Conservation (phyloP, 495 filamentous ascomycete genomes). For the Hypoxylon fragiforme region DNA sequence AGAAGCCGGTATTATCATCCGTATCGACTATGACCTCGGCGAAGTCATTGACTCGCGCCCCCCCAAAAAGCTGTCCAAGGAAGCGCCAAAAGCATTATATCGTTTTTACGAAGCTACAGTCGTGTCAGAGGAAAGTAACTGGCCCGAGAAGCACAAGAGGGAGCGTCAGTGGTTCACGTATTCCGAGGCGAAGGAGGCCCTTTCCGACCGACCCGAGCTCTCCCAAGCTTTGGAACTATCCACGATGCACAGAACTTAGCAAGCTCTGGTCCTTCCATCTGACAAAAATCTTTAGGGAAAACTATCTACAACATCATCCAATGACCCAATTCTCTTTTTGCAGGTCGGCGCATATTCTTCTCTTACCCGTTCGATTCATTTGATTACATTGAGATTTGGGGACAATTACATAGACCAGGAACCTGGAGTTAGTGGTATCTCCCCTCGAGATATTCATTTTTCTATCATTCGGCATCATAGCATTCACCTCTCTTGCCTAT, state of each 20-base stretch:
- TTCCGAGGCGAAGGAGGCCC: slow-evolving; percentile 72
- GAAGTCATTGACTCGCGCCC: slow-evolving; percentile 77
- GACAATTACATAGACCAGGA: slow-evolving; percentile 38
- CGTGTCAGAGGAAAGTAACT: slow-evolving; percentile 76
- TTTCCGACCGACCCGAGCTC: slow-evolving; percentile 82
- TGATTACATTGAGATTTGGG: slow-evolving; percentile 14
- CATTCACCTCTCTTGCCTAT: slow-evolving; percentile 12
- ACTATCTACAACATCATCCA: background rate
- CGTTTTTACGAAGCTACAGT: slow-evolving; percentile 89
- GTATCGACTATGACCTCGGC: slow-evolving; percentile 79
- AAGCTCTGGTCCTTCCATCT: slow-evolving; percentile 1
- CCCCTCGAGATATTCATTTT: slow-evolving; percentile 25
- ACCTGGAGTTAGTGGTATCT: slow-evolving; percentile 37
- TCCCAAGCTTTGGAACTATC: slow-evolving; percentile 83
- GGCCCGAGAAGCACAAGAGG: slow-evolving; percentile 94
- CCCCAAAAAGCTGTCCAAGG: slow-evolving; percentile 59
- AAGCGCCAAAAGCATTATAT: slow-evolving; percentile 76
- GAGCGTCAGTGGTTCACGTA: slow-evolving; percentile 87
- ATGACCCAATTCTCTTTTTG: slow-evolving; percentile 9
- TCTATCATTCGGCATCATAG: slow-evolving; percentile 17
- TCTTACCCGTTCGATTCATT: slow-evolving; percentile 28
- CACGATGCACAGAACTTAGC: slow-evolving; percentile 58
- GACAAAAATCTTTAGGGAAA: slow-evolving; percentile 2
- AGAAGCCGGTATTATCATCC: slow-evolving; percentile 88
- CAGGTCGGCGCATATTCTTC: slow-evolving; percentile 9